Base-by-base conservation (phyloP, 805 yeast species). In the Yarrowia keelungensis region DNA sequence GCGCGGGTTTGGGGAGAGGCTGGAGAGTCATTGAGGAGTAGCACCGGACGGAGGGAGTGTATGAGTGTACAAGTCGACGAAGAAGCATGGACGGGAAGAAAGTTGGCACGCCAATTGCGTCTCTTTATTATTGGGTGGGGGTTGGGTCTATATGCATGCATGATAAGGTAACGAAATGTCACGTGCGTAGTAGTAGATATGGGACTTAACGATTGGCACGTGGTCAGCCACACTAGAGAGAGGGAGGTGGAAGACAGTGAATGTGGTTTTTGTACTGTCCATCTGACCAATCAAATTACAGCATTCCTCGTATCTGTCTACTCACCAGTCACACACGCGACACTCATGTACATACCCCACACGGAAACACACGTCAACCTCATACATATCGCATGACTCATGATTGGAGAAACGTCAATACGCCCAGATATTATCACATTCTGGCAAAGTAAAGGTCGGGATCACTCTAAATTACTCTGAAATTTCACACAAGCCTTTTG, bases 1-100 rank as follows among this genome's bases (percentile, higher is more conserved):
- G 67, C 5, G 71, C 68, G 45, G 70, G 56, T 22, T 56, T 45
- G 59, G 70, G 68, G n/a, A 53, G 61, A 5, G 68, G 68, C 49
- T 65, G 50, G 61, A 50, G 68, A 42, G 67, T 49, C 67, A 62
- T 62, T n/a, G 65, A 59, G 12, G 65, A 59, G 26, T 19, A 59
- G 41, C 12, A 16, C 32, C 65, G 15, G 42, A 32, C 32, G 10
- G n/a, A 11, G 26, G 22, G 14, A 16, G 39, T 45, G 51, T 41
- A 8, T 51, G 41, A 10, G 65, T 22, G 15, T 26, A 42, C 62
- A n/a, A 56, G 47, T 41, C 62, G 62, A 19, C 62, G 46, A 39
- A 56, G 59, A 3, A 53, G 59, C 59, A 53, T 53, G 45, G 41
- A 49, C 36, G 11, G 38, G 53, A 51, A 51, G 56, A 53, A 19